These are phyloP conservation scores for Luffa aegyptiaca DNA, from an alignment of 306 rosid genomes.

Conservation along the genomic window DNA sequence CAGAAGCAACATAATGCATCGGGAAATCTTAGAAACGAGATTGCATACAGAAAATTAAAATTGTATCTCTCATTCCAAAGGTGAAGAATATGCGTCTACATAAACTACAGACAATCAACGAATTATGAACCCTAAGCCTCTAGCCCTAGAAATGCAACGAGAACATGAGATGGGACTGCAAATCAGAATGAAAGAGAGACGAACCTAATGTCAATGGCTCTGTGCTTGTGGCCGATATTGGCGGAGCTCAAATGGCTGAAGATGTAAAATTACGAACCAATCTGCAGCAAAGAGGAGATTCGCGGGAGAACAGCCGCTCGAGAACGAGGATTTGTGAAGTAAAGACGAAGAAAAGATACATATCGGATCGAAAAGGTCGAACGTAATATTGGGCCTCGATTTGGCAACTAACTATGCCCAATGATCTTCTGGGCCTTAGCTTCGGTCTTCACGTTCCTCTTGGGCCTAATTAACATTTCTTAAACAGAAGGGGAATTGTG, in stretches of 20 bases:
- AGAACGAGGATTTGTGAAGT: conserved; percentile 1
- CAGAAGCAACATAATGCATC: background rate
- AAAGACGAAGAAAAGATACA: background rate
- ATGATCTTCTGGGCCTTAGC: background rate
- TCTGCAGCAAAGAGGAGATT: background rate
- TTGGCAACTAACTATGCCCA: background rate
- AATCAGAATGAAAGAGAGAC: background rate
- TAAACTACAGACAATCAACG: background rate
- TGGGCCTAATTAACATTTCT: no score
- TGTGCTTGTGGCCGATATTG: background rate
- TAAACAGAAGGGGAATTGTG: no score
- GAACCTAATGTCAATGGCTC: background rate
- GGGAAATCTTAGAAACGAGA: background rate
- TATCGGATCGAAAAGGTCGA: background rate
- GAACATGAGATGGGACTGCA: background rate
- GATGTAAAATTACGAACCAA: background rate
- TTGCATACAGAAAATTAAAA: background rate
- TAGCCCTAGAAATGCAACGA: background rate
- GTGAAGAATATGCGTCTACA: background rate
- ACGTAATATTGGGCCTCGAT: background rate
- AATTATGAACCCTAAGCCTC: background rate
- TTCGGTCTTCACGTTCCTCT: background rate
- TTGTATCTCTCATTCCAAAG: background rate
- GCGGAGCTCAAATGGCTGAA: background rate
- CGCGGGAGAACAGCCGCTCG: background rate